Evolutionary conservation across 2,329 filamentous ascomycete species (phyloP), one percentile per base, ranked within the genome.

Genomic region (Geosmithia putterillii): DNA sequence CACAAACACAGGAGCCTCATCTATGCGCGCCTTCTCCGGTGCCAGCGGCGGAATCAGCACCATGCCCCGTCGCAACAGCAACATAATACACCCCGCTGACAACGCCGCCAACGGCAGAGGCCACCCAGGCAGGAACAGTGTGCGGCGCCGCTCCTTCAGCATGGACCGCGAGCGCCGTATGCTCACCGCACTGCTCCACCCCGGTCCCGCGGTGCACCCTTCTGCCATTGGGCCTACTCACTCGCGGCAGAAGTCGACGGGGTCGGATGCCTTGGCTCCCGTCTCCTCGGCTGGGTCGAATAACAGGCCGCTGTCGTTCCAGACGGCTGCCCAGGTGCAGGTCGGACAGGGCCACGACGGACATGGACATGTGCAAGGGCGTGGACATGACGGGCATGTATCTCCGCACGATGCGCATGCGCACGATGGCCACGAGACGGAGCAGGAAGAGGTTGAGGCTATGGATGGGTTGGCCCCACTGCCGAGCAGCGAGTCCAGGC

Each of bases 191-290:
- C 59, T 74, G 21, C 54, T 74, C 12, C 71, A 71, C 40, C 71
- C 69, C 0, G 71, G 71, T 0, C 71, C 71, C 1, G 56, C 57
- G 8, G 50, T 66, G 5, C 57, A 58, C 15, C 58, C 54, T 7
- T 55, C 60, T 15, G 47, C 48, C 37, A 52, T 49, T n/a, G 54
- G 51, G 28, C 48, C 48, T 2, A 56, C 56, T 39, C 55, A 52
- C 37, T 53, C 57, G n/a, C 23, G 44, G 8, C 42, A 19, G 8
- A 46, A 37, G 41, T 42, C 40, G 3, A 19, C n/a, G 15, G 41
- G 21, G 15, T 42, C 44, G 6, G 36, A 42, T 15, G 40, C 40
- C 15, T 38, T 45, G 22, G 42, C 35, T 1, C 25, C n/a, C 7
- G 41, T 32, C 2, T 28, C 39, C 12, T 42, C 44, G n/a, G 21